Evolutionary conservation across 2,329 filamentous ascomycete genomes (phyloP).

Genomic region (Diaporthe sp.): DNA sequence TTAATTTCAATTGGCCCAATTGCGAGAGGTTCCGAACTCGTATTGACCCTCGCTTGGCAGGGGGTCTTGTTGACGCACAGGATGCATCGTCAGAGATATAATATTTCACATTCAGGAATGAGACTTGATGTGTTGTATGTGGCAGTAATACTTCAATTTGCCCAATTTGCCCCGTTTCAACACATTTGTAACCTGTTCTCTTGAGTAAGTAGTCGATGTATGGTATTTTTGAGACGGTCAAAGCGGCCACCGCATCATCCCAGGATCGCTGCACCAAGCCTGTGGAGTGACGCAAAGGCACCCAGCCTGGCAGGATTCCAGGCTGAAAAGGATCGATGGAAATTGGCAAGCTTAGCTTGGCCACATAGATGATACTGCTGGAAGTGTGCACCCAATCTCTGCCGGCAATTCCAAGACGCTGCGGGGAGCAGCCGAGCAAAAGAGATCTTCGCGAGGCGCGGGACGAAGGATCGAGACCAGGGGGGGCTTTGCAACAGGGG

Average conservation of each 20-base stretch:
- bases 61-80: neutral
- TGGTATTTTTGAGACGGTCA: neutral
- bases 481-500: conserved; percentile 13
- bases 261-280: neutral
- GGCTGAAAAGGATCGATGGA: conserved; percentile 14
- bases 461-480: conserved; percentile 11
- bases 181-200: neutral
- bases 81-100: neutral
- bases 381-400: neutral
- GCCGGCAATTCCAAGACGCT: neutral
- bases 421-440: neutral
- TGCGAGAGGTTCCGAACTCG: neutral
- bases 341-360: neutral
- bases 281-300: neutral
- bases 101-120: neutral
- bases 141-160: neutral
- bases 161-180: neutral
- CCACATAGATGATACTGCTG: neutral
- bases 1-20: neutral
- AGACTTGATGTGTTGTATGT: neutral
- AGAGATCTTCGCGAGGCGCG: conserved; percentile 15
- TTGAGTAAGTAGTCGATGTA: neutral
- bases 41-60: neutral
- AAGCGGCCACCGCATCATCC: neutral
- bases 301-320: neutral